A percentile compares a stretch with the other conserved stretches of the same genome.
These are phyloP conservation scores for Neonothopanus nambi DNA, from an alignment of 1,284 basidiomycete species.

Conservation along the genomic window DNA sequence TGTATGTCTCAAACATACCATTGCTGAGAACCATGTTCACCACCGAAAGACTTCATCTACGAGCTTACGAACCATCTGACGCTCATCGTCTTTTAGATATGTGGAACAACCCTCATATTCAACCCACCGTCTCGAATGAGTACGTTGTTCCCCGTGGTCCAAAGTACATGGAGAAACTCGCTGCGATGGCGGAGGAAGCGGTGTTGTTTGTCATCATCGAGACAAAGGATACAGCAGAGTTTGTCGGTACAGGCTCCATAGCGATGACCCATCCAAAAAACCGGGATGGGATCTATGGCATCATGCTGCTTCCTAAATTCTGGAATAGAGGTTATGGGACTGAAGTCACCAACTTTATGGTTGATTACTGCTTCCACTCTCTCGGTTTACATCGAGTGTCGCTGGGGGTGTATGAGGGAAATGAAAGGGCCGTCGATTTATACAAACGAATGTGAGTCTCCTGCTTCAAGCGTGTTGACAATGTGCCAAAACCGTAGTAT, in stretches of 20 bases:
- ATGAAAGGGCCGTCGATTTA: conserved; percentile 26
- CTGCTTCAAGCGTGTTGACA: not conserved
- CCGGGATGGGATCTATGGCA: conserved; percentile 29
- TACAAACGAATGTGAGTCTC: conserved; percentile 32
- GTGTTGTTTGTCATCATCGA: conserved; percentile 34
- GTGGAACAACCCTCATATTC: conserved; percentile 35
- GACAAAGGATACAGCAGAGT: conserved; percentile 31
- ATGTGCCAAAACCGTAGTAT: not conserved
- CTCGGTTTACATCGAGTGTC: conserved; percentile 31
- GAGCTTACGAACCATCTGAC: conserved; percentile 33
- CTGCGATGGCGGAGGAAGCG: conserved; percentile 28
- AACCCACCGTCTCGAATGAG: conserved; percentile 28
- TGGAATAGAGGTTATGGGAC: conserved; percentile 34
- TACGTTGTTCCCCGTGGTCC: conserved; percentile 27
- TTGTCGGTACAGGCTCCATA: conserved; percentile 37
- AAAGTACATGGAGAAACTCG: conserved; percentile 27
- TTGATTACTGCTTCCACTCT: conserved; percentile 33
- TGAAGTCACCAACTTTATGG: conserved; percentile 30
- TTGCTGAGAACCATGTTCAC: conserved; percentile 8
- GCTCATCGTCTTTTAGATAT: conserved; percentile 31
- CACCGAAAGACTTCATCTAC: conserved; percentile 29
- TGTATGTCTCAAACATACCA: no score
- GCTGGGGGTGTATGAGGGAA: conserved; percentile 29
- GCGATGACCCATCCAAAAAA: conserved; percentile 29
- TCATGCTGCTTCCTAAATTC: conserved; percentile 24